Percentiles rank a stretch among this genome's conserved stretches.
Evolutionary conservation across 352 stramenopile species (phyloP).

Genomic region (Phytophthora nicotianae): DNA sequence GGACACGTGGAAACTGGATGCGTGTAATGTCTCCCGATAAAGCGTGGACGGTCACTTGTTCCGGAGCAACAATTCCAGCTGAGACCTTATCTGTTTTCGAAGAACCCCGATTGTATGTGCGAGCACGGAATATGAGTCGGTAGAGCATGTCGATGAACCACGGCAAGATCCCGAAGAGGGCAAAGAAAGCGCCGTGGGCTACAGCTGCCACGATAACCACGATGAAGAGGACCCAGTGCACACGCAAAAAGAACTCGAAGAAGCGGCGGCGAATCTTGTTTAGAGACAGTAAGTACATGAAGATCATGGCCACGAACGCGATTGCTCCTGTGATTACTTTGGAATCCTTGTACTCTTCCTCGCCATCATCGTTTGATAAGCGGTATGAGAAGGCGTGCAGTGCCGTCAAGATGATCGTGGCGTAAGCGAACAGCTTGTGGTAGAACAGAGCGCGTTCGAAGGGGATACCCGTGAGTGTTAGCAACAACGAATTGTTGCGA

Average conservation of each 20-base stretch:
- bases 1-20: conserved; percentile 39
- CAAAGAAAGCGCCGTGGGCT: conserved; percentile 39
- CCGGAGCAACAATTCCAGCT: conserved; percentile 3
- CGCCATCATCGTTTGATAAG: conserved; percentile 21
- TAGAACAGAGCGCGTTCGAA: conserved; percentile 56
- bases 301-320: conserved; percentile 34
- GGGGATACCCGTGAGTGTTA: conserved; percentile 34
- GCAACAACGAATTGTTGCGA: conserved; percentile 42
- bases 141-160: conserved; percentile 45
- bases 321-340: conserved; percentile 16
- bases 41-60: conserved; percentile 16
- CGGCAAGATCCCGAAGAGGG: conserved; percentile 33
- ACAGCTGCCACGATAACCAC: conserved; percentile 34
- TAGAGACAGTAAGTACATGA: conserved; percentile 36
- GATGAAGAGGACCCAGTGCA: conserved; percentile 52
- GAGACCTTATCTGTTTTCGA: conserved; percentile 20
- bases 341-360: conserved; percentile 12
- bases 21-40: conserved; percentile 32
- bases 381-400: conserved; percentile 49
- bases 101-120: conserved; percentile 20
- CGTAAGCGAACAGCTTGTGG: conserved; percentile 50
- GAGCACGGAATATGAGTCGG: conserved; percentile 24
- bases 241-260: conserved; percentile 50
- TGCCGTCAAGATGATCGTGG: conserved; percentile 31
- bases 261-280: conserved; percentile 40